Base-by-base conservation (phyloP, 2,329 filamentous ascomycete genomes). In the Cladosporium sp. region DNA sequence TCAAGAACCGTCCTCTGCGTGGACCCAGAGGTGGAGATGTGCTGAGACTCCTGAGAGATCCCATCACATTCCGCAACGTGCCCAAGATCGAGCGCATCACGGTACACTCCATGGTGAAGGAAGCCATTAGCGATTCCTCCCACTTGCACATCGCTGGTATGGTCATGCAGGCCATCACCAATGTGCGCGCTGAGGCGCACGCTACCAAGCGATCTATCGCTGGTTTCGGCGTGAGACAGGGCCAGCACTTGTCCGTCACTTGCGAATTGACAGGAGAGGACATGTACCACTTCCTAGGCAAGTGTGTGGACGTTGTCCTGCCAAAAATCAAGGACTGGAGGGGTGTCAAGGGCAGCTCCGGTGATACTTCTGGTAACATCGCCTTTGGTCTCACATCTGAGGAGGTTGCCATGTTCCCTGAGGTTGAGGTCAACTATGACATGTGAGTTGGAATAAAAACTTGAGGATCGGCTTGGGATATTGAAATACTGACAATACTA, bases 281-380 rank as follows among this genome's bases (percentile, higher is more conserved):
- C 66, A 95, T 96, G 73, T 91, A 92, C 68, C 90, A 97, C 77
- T 97, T 99, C 77, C 76, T 99, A 53, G 91, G 94, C 74, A 97
- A 97, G 82, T 83, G 93, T 71, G 84, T 98, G 64, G 92, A 96
- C 76, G 83, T 98, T 10, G 93, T 99, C 6, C 85, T 98, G 76
- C 95, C 95, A 46, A 91, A 89, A 75, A 96, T 99, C 79, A 99
- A 98, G 84, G 95, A 99, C 72, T 99, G 92, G 91, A 87, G 86
- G 64, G 95, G 95, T 66, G 83, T 91, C n/a, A 86, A 86, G 71
- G 88, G 88, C 58, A 86, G 82, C 51, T 91, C 91, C 46, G 95
- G 95, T 74, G 95, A 99, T 77, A 89, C 88, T 74, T 89, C 90
- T 67, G 95, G 95, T 43, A 97, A 98, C 78, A 85, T 99, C 70